phyloP scores from a whole-genome alignment of 768 basidiomycete genomes.

The Tylopilus plumbeoviolaceoides region DNA sequence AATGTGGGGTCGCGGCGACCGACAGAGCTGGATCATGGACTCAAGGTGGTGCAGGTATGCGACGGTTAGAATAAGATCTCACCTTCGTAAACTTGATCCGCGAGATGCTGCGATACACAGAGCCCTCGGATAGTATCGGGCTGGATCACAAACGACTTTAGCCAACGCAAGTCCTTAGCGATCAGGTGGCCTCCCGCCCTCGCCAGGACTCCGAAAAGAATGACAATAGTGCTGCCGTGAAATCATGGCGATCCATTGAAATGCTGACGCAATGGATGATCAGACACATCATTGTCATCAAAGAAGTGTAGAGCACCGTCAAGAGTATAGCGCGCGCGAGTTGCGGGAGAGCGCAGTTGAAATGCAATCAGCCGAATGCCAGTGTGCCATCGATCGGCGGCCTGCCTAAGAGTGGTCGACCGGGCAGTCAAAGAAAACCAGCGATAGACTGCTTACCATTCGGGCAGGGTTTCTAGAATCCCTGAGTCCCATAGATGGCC shows the following conservation, averaged over 20 bases:
- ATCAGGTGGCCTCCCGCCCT: constrained; percentile 27
- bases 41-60: constrained; percentile 31
- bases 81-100: constrained; percentile 35
- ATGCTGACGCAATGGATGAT: constrained; percentile 34
- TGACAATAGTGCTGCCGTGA: constrained; percentile 32
- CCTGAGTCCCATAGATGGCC: constrained; percentile 40
- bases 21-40: constrained; percentile 5
- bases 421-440: background rate
- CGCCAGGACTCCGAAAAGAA: constrained; percentile 39
- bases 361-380: constrained; percentile 50
- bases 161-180: constrained; percentile 24
- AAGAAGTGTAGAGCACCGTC: constrained; percentile 27
- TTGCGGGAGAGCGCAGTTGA: constrained; percentile 27
- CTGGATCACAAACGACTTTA: constrained; percentile 43
- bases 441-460: constrained; percentile 25
- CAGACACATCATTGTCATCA: constrained; percentile 28
- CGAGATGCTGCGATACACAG: constrained; percentile 29
- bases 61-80: constrained; percentile 6
- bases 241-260: constrained; percentile 16
- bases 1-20: background rate
- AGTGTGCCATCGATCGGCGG: constrained; percentile 5
- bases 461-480: constrained; percentile 9
- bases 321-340: constrained; percentile 35
- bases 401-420: constrained; percentile 7
- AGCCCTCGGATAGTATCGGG: constrained; percentile 31